These are phyloP conservation scores for Solanum paucissectum DNA, from an alignment of 257 asterid genomes.

Conservation along the genomic window DNA sequence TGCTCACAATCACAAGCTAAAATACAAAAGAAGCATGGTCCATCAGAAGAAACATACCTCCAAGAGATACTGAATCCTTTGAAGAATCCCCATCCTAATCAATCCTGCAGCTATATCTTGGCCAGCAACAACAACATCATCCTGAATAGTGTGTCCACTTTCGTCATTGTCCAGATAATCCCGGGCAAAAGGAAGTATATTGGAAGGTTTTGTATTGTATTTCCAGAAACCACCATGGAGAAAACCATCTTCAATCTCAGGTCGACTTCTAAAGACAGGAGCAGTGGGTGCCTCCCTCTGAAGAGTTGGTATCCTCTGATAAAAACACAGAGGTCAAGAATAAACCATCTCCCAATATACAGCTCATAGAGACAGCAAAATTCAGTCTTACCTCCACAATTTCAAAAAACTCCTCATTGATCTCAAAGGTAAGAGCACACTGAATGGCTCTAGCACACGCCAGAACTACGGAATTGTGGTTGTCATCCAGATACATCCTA, in stretches of 20 bases:
- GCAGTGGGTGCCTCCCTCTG: conserved; percentile 53
- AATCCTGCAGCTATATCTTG: conserved; percentile 95
- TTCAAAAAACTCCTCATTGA: conserved; percentile 54
- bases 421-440: conserved; percentile 49
- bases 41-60: conserved; percentile 51
- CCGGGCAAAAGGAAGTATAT: conserved; percentile 31
- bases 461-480: conserved; percentile 69
- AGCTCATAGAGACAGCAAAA: conserved; percentile 1
- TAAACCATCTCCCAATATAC: background rate
- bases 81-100: conserved; percentile 86
- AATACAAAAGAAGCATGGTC: background rate
- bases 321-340: conserved; percentile 4
- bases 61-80: conserved; percentile 64
- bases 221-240: conserved; percentile 98
- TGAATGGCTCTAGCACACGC: conserved; percentile 83
- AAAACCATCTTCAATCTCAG: conserved; percentile 64
- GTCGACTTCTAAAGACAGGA: conserved; percentile 86
- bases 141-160: conserved; percentile 70
- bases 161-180: conserved; percentile 35
- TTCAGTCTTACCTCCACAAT: conserved; percentile 49
- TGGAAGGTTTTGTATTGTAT: conserved; percentile 78
- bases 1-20: background rate
- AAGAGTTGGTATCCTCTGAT: conserved; percentile 56
- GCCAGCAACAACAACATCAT: conserved; percentile 72
- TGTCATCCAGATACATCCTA: conserved; percentile 83